These are phyloP conservation scores for Stentor coeruleus DNA, from an alignment of 73 alveolate genomes.

Conservation along the genomic window DNA sequence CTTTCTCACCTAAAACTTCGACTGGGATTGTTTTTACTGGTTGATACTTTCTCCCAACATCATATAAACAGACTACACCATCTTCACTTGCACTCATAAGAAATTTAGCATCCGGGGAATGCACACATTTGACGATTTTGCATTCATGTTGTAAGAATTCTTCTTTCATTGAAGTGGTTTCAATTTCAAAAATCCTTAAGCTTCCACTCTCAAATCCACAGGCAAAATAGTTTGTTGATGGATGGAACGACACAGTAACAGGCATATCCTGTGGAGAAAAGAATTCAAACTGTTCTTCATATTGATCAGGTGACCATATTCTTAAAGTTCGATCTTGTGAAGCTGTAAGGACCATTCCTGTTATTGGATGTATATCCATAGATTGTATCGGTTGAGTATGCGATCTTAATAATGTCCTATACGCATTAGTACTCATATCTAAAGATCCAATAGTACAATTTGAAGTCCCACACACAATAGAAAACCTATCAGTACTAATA, in stretches of 20 bases:
- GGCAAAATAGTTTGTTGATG: slow-evolving; percentile 46
- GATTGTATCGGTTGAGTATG: slow-evolving; percentile 65
- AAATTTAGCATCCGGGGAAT: slow-evolving; percentile 48
- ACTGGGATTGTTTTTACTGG: slow-evolving; percentile 57
- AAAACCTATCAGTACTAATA: slow-evolving; percentile 78
- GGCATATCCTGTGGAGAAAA: slow-evolving; percentile 61
- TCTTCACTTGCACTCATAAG: slow-evolving; percentile 60
- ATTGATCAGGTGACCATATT: slow-evolving; percentile 52
- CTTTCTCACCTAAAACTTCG: slow-evolving; percentile 56
- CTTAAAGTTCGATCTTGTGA: slow-evolving; percentile 61
- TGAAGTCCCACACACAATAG: slow-evolving; percentile 82
- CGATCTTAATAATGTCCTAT: slow-evolving; percentile 79
- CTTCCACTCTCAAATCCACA: slow-evolving; percentile 69
- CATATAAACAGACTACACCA: slow-evolving; percentile 58
- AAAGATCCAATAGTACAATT: slow-evolving; percentile 81
- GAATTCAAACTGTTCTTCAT: slow-evolving; percentile 56
- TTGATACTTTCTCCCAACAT: slow-evolving; percentile 51
- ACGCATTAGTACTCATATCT: slow-evolving; percentile 69
- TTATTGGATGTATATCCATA: slow-evolving; percentile 42
- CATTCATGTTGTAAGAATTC: slow-evolving; percentile 52
- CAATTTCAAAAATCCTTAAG: slow-evolving; percentile 61
- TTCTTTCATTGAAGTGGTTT: slow-evolving; percentile 54
- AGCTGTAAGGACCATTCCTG: slow-evolving; percentile 47
- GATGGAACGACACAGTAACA: slow-evolving; percentile 57
- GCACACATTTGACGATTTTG: slow-evolving; percentile 36